These are phyloP conservation scores for Lecanicillium sp. DNA, from an alignment of 2,329 filamentous ascomycete genomes.

Conservation along the genomic window DNA sequence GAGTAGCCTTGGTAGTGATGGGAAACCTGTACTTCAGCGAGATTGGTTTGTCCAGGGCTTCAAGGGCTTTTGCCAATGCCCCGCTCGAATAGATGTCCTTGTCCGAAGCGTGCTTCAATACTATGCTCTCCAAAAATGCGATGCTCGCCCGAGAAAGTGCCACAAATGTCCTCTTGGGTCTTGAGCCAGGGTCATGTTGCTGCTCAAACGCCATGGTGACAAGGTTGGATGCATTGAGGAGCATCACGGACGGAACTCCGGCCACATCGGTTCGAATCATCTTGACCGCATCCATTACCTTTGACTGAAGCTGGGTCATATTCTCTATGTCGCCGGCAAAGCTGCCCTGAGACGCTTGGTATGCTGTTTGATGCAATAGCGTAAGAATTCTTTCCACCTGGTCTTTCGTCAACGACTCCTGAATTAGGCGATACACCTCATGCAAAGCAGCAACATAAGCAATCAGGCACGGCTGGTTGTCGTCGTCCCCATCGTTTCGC, in stretches of 20 bases:
- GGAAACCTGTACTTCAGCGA: constrained; percentile 73
- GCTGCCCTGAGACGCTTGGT: constrained; percentile 57
- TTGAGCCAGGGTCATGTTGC: constrained; percentile 19
- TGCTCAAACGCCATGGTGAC: constrained; percentile 59
- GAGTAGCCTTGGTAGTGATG: constrained; percentile 59
- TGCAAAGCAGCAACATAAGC: constrained; percentile 74
- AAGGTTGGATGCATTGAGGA: constrained; percentile 63
- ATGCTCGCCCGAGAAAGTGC: constrained; percentile 82
- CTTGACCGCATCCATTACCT: constrained; percentile 60
- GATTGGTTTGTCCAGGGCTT: constrained; percentile 63
- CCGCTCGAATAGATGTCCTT: constrained; percentile 62
- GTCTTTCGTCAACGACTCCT: constrained; percentile 52
- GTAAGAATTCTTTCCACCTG: constrained; percentile 61
- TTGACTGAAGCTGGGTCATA: constrained; percentile 63
- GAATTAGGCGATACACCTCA: constrained; percentile 71
- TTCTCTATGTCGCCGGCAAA: constrained; percentile 69
- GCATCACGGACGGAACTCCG: constrained; percentile 59
- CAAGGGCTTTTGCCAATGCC: constrained; percentile 57
- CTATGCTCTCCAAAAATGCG: constrained; percentile 55
- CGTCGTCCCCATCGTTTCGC: constrained; percentile 29
- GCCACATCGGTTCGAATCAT: constrained; percentile 59
- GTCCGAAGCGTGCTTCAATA: constrained; percentile 52
- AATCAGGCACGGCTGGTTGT: constrained; percentile 76
- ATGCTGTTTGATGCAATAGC: constrained; percentile 63
- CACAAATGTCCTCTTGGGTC: constrained; percentile 68